Evolutionary conservation across 495 filamentous ascomycete species (phyloP), one percentile per base, ranked within the genome.

Genomic region (Hypoxylon crocopeplum): DNA sequence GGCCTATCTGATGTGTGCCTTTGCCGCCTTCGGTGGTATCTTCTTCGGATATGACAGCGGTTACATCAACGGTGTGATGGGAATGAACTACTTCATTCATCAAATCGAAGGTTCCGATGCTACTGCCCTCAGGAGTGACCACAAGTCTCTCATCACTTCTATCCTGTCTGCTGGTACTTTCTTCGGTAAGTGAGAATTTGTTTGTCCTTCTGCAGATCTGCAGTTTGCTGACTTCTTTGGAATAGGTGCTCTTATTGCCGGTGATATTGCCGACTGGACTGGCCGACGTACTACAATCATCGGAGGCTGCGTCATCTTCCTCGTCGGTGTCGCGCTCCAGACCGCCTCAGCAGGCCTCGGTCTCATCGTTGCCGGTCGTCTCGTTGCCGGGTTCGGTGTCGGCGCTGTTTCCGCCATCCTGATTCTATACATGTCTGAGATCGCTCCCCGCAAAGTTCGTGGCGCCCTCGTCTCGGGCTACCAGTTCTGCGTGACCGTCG

Each of bases 401-500:
- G 88, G 88, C 49, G 88, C 90, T 55, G 86, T 88, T 48, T 89
- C 86, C 1, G 86, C 88, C 55, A 83, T 89, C 66, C 82, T 89
- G 72, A 87, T 90, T 68, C 77, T 90, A 27, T 89, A 90, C 79
- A 89, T 90, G 88, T 88, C 85, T 24, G 88, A 89, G 67, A 81
- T 79, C 50, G 75, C 78, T 17, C 87, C 88, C 42, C 83, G 84
- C 72, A 86, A 85, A 69, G 84, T 90, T 54, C 85, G 88, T 64
- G 88, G 88, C 66, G 86, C 87, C 24, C 80, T 91, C 32, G 88
- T 91, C 17, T 83, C 85, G 0, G 85, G 84, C 16, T 91, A 90
- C 76, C 88, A 91, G 65, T 90, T 91, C 78, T 88, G 85, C 73
- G 83, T 90, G 69, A 90, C 87, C 42, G 84, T 91, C 52, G 88